Conservation (phyloP, 495 filamentous ascomycete genomes). For the Penicillium cinerascens region DNA sequence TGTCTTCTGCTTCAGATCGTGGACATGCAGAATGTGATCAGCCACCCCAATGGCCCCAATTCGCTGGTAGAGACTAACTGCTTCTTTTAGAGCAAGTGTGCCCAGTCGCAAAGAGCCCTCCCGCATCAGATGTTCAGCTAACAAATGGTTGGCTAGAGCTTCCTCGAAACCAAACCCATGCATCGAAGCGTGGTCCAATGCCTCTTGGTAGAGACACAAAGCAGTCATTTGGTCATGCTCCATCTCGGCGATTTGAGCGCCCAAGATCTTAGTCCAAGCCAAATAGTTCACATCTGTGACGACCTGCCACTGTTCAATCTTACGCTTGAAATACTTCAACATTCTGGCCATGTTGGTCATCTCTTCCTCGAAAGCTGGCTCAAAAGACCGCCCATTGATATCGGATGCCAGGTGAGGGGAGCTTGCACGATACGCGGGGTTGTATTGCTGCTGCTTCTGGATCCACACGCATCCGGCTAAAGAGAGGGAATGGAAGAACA, state of each 20-base stretch:
- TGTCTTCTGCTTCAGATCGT: not conserved
- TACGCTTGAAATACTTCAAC: constrained; percentile 53
- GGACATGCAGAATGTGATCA: not conserved
- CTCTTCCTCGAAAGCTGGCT: constrained; percentile 19
- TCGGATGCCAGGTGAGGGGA: constrained; percentile 19
- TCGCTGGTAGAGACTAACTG: constrained; percentile 1
- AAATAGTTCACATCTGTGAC: constrained; percentile 69
- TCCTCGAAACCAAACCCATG: constrained; percentile 60
- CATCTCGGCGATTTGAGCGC: constrained; percentile 66
- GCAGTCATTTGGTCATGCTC: constrained; percentile 54
- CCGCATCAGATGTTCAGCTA: constrained; percentile 63
- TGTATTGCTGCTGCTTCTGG: constrained; percentile 1
- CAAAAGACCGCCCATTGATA: constrained; percentile 49
- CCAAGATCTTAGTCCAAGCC: constrained; percentile 57
- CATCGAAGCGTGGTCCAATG: constrained; percentile 70
- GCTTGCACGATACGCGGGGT: not conserved
- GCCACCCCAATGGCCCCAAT: constrained; percentile 2
- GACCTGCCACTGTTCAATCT: constrained; percentile 60
- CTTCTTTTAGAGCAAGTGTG: not conserved
- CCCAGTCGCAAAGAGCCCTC: not conserved
- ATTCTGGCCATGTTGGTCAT: constrained; percentile 46
- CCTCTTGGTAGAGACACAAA: constrained; percentile 63
- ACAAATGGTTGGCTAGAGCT: constrained; percentile 69
- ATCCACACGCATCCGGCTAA: constrained; percentile 23
- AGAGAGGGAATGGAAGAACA: constrained; percentile 61